phyloP scores from a whole-genome alignment of 208 protist species.

The Trypanosomatidae sp. region DNA sequence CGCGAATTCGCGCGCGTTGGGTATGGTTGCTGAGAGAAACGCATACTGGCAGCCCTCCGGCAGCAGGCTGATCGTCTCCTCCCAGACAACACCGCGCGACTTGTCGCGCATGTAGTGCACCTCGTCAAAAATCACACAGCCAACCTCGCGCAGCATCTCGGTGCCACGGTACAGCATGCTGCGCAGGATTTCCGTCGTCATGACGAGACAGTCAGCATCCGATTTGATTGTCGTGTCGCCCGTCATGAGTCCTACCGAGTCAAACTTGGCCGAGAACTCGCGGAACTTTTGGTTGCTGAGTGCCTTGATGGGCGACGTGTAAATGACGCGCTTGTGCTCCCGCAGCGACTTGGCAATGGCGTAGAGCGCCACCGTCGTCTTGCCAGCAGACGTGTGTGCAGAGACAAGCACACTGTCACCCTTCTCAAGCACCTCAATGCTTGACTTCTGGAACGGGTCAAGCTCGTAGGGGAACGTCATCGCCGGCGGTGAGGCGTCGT shows the following conservation, averaged over 20 bases:
- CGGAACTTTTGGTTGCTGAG: slow-evolving; percentile 99
- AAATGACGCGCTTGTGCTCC: slow-evolving; percentile 98
- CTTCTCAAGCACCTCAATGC: slow-evolving; percentile 91
- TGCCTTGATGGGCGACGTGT: slow-evolving; percentile 99
- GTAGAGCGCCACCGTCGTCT: slow-evolving; percentile 99
- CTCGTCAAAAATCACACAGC: slow-evolving; percentile 99
- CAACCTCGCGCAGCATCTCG: slow-evolving; percentile 98
- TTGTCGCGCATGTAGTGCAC: slow-evolving; percentile 99
- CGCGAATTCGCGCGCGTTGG: slow-evolving; percentile 99
- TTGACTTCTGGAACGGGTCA: slow-evolving; percentile 92
- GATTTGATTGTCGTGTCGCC: slow-evolving; percentile 99
- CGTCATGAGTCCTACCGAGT: slow-evolving; percentile 99
- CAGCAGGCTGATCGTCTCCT: slow-evolving; percentile 99
- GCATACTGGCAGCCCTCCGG: slow-evolving; percentile 97
- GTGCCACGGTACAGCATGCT: slow-evolving; percentile 98
- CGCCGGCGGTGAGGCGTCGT: slow-evolving; percentile 69
- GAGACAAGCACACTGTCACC: slow-evolving; percentile 98
- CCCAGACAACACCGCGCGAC: slow-evolving; percentile 99
- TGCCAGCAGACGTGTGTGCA: slow-evolving; percentile 99
- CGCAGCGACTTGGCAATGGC: slow-evolving; percentile 97
- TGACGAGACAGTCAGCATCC: slow-evolving; percentile 97
- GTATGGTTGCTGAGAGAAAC: slow-evolving; percentile 99
- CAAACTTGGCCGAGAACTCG: slow-evolving; percentile 97
- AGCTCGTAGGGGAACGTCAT: slow-evolving; percentile 93
- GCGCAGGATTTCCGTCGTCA: slow-evolving; percentile 99